These are phyloP conservation scores for Coemansia furcata DNA, from an alignment of 192 early-diverging fungal genomes.

Conservation along the genomic window DNA sequence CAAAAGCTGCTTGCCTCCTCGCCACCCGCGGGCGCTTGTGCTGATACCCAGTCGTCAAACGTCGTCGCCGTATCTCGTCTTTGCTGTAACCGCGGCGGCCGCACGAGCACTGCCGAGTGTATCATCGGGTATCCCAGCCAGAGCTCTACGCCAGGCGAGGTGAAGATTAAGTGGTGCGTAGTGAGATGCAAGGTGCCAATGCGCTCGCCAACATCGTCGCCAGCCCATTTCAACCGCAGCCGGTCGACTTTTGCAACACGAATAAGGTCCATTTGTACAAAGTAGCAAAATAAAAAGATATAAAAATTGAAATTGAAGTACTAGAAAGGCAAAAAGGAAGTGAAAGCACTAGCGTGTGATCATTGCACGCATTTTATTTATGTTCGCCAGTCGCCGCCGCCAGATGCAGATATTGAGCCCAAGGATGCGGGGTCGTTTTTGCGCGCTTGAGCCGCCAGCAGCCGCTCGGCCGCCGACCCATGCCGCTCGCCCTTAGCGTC, in stretches of 20 bases:
- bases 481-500: slow-evolving; percentile 97
- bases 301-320: not conserved
- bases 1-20: not conserved
- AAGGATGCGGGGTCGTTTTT: slow-evolving; percentile 62
- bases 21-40: not conserved
- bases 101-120: slow-evolving; percentile 62
- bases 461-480: slow-evolving; percentile 87
- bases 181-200: slow-evolving; percentile 68
- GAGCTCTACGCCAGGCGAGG: slow-evolving; percentile 56
- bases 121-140: slow-evolving; percentile 85
- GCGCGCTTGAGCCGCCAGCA: slow-evolving; percentile 84
- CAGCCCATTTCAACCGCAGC: slow-evolving; percentile 35
- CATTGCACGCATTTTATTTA: not conserved
- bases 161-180: slow-evolving; percentile 77
- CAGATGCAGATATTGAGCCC: not conserved
- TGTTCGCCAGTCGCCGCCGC: not conserved
- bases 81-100: slow-evolving; percentile 25
- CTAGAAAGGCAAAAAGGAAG: slow-evolving; percentile 1
- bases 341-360: not conserved
- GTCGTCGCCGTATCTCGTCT: not conserved
- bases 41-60: slow-evolving; percentile 42
- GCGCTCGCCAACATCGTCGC: slow-evolving; percentile 9
- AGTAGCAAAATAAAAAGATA: not conserved
- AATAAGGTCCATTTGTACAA: slow-evolving; percentile 29
- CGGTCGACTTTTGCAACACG: slow-evolving; percentile 30